Percentiles rank a stretch among this genome's conserved stretches.
These are phyloP conservation scores for Arachis monticola DNA, from an alignment of 331 rosid genomes.

Conservation along the genomic window DNA sequence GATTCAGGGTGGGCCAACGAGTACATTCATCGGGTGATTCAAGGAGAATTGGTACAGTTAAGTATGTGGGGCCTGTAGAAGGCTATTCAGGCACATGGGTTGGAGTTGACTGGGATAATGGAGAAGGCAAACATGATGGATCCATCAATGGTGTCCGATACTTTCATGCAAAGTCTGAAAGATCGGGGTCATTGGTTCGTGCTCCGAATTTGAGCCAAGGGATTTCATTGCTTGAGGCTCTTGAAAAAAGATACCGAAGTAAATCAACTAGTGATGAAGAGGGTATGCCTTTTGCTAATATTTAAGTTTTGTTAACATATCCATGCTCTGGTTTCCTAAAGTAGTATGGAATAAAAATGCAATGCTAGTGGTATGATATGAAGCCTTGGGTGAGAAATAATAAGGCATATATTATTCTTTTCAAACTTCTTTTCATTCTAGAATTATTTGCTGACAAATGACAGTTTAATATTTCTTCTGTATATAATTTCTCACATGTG, in stretches of 20 bases:
- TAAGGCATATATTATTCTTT: not conserved
- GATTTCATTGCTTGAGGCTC: constrained; percentile 76
- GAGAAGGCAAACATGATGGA: constrained; percentile 86
- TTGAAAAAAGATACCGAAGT: constrained; percentile 68
- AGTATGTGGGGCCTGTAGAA: constrained; percentile 69
- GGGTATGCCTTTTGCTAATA: constrained; percentile 53
- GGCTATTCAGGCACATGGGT: constrained; percentile 79
- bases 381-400: constrained; percentile 15
- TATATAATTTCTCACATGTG: constrained; percentile 7
- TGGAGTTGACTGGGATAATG: constrained; percentile 93
- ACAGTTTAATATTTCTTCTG: too few relatives aligned
- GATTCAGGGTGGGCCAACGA: constrained; percentile 69
- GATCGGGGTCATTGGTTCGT: constrained; percentile 83
- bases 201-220: constrained; percentile 66
- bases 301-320: not conserved
- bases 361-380: constrained; percentile 3
- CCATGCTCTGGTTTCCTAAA: constrained; percentile 22
- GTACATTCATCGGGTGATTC: constrained; percentile 69
- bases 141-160: constrained; percentile 77
- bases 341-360: not conserved
- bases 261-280: constrained; percentile 85
- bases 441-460: not conserved
- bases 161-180: constrained; percentile 67
- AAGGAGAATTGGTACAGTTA: constrained; percentile 70
- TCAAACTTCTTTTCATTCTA: not conserved